Base-by-base conservation (phyloP, 805 yeast species). In the Candida krabiensis region DNA sequence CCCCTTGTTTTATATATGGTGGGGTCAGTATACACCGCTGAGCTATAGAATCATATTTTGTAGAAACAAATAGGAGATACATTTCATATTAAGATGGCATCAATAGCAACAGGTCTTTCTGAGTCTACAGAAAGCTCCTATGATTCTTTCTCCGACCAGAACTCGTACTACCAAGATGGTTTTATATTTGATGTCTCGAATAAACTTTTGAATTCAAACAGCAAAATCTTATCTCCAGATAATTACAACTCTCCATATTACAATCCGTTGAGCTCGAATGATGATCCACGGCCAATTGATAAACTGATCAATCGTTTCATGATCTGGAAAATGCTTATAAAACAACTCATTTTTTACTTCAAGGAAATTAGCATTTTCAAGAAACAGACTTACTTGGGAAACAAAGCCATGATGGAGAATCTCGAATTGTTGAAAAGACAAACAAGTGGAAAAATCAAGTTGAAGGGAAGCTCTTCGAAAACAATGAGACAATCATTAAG, bases 271-370 rank as follows among this genome's bases (percentile, higher is more conserved):
- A 49, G 49, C 5, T 50, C 51, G 9, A 37, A 46, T 13, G 55
- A 52, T 31, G 61, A 60, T 24, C 65, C 67, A 15, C 53, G 55
- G 32, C 69, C 69, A 7, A 71, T 78, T 4, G 81, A 77, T 47
- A 70, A 71, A 19, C 59, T 77, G 45, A 75, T 78, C 22, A 69
- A 69, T 40, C 55, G 83, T 38, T 76, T 77, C 52, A 73, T 70
- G 39, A 76, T 79, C n/a, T 77, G 80, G 79, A 65, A 79, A 38
- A 67, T 69, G 54, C 67, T 76, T 38, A 66, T 77, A 45, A 76
- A 73, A 52, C 80, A 77, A 48, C 60, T 77, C 44, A 67, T 75
- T 19, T 66, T 66, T 44, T 77, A 77, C 49, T 67, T 77, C 43
- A 69, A 68, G 47, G 81, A 77, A 49, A 60, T 73, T 40, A 58